Conservation (phyloP, 495 filamentous ascomycete genomes). For the Sporormia fimetaria region DNA sequence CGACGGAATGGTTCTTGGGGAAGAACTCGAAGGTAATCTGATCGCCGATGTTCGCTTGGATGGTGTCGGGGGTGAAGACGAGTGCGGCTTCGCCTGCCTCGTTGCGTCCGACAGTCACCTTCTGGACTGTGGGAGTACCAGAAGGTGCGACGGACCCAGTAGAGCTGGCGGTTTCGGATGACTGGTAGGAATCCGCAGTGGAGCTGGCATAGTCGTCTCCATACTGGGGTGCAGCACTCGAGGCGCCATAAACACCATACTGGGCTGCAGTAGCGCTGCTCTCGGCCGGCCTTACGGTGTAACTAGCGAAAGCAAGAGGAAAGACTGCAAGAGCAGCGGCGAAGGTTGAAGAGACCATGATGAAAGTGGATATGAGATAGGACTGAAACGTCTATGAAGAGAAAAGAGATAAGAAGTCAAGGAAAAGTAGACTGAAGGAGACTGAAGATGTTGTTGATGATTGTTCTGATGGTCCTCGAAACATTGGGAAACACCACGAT, state of each 20-base stretch:
- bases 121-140: constrained; percentile 33
- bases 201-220: too few relatives aligned
- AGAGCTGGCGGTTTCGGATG: too few relatives aligned
- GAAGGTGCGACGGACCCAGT: neutral
- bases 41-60: constrained; percentile 43
- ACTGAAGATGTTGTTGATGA: too few relatives aligned
- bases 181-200: too few relatives aligned
- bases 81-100: constrained; percentile 39
- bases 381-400: too few relatives aligned
- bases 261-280: too few relatives aligned
- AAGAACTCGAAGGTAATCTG: constrained; percentile 51
- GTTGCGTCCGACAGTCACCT: constrained; percentile 43
- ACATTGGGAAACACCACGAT: too few relatives aligned
- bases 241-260: too few relatives aligned
- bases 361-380: neutral
- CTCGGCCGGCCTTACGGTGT: neutral
- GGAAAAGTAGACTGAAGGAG: too few relatives aligned
- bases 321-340: neutral
- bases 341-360: neutral
- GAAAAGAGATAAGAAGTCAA: too few relatives aligned
- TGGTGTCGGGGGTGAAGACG: constrained; percentile 41
- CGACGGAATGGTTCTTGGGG: constrained; percentile 51
- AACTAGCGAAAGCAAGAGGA: constrained; percentile 1
- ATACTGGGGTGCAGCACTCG: too few relatives aligned
- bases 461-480: too few relatives aligned